phyloP scores from a whole-genome alignment of 179 eudicot genomes.

The Drosera spatulata region DNA sequence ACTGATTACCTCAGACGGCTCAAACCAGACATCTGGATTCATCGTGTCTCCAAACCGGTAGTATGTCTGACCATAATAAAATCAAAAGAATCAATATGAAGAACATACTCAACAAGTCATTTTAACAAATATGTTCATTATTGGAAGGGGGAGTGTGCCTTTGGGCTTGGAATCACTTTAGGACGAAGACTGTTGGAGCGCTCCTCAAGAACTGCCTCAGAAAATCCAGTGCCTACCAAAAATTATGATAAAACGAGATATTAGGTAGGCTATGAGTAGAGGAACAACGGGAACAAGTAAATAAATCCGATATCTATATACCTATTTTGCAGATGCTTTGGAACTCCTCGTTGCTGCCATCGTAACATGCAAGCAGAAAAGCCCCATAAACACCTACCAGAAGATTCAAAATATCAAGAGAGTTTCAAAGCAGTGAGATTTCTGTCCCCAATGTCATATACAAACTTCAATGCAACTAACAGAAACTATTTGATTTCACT shows the following conservation, averaged over 20 bases:
- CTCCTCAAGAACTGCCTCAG: constrained; percentile 73
- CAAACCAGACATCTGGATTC: constrained; percentile 92
- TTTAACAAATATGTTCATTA: not conserved
- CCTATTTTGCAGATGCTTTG: constrained; percentile 98
- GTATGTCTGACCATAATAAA: constrained; percentile 46
- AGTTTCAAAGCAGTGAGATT: not conserved
- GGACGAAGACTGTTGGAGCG: constrained; percentile 81
- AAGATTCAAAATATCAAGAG: constrained; percentile 3
- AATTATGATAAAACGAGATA: constrained; percentile 14
- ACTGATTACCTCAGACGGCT: constrained; percentile 62
- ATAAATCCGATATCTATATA: constrained; percentile 11
- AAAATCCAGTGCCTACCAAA: constrained; percentile 77
- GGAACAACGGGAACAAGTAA: not conserved
- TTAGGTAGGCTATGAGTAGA: constrained; percentile 4
- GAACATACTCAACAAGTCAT: not conserved
- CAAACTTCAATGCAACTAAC: not conserved
- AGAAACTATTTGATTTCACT: not conserved
- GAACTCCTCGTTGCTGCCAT: constrained; percentile 69
- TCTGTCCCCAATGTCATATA: not conserved
- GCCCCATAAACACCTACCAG: constrained; percentile 90
- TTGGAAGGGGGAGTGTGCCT: constrained; percentile 28
- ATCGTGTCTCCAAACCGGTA: constrained; percentile 58
- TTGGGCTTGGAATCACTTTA: constrained; percentile 72
- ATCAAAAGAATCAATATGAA: not conserved
- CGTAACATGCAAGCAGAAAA: constrained; percentile 96